A percentile compares a stretch with the other conserved stretches of the same genome.
Evolutionary conservation across 441 rosid genomes (phyloP).

Genomic region (Gossypium schwendimanii): DNA sequence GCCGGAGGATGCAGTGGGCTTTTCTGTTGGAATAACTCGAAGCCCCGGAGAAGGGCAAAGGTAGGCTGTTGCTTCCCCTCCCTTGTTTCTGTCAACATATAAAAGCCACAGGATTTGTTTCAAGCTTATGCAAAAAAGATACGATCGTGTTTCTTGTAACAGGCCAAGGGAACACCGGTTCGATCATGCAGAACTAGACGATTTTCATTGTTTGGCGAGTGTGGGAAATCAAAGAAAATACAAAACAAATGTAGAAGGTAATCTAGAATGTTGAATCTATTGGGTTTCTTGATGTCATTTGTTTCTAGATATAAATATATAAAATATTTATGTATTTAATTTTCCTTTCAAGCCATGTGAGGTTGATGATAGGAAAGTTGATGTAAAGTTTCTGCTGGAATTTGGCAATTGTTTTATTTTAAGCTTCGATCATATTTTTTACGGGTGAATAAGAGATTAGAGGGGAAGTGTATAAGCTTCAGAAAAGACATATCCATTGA

Average conservation of each 20-base stretch:
- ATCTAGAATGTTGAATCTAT: conserved; percentile 7
- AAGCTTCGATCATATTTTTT: background rate
- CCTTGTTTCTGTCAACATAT: background rate
- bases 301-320: conserved; percentile 6
- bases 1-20: conserved; percentile 69
- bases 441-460: conserved; percentile 5
- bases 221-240: conserved; percentile 57
- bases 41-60: conserved; percentile 47
- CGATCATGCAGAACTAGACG: conserved; percentile 35
- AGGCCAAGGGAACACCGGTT: conserved; percentile 48
- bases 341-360: conserved; percentile 6
- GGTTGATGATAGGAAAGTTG: background rate
- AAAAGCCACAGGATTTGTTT: background rate
- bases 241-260: conserved; percentile 46
- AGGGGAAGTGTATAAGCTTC: background rate
- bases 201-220: conserved; percentile 60
- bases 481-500: background rate
- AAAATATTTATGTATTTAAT: conserved; percentile 24
- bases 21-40: conserved; percentile 71
- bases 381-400: conserved; percentile 8
- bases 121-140: background rate
- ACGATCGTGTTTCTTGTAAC: conserved; percentile 17
- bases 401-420: background rate
- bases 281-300: conserved; percentile 6
- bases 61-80: conserved; percentile 25